Base-by-base conservation (phyloP, 2,329 filamentous ascomycete genomes). In the Sordariomycetes sp. region DNA sequence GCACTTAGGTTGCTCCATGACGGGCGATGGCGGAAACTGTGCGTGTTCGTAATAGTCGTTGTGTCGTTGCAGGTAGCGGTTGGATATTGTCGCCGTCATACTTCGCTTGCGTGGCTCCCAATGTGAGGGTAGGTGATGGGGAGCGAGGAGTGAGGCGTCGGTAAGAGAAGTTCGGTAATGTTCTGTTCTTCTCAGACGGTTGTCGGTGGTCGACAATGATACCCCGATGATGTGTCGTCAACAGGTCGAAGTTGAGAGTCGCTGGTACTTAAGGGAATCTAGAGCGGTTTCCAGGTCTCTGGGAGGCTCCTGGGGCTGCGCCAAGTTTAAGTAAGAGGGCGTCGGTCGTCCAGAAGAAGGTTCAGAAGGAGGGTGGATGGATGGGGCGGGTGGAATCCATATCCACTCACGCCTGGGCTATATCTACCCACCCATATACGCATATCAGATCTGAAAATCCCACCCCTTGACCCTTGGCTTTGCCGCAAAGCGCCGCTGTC, bases 1-100 rank as follows among this genome's bases (percentile, higher is more conserved):
- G 51, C 83, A 92, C 62, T 82, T 88, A 45, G 77, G 66, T 50
- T 86, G 82, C 48, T 87, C 82, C 54, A 83, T 78, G 28, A 82
- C 81, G 40, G 82, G 82, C 45, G 82, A 86, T 21, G 82, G 82
- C 35, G 81, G 82, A 33, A 78, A 72, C 49, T 78, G 74, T 32
- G 75, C 74, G 35, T 59, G 57, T 23, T 53, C 55, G 21, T 60
- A 50, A 49, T 72, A 71, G 48, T 60, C 59, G 52, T 27, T 21
- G 29, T 39, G 59, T 52, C 49, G 28, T 19, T n/a, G 27, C 37
- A 58, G 47, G 46, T 72, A 70, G 40, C 59, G 55, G 41, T 31
- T 25, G 59, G 40, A 21, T 43, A 41, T 38, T 37, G 33, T 39
- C 39, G 33, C 32, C 14, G 36, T 20, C 35, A 33, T 36, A 8